These are phyloP conservation scores for Salvia miltiorrhiza DNA, from an alignment of 257 asterid genomes.

Conservation along the genomic window DNA sequence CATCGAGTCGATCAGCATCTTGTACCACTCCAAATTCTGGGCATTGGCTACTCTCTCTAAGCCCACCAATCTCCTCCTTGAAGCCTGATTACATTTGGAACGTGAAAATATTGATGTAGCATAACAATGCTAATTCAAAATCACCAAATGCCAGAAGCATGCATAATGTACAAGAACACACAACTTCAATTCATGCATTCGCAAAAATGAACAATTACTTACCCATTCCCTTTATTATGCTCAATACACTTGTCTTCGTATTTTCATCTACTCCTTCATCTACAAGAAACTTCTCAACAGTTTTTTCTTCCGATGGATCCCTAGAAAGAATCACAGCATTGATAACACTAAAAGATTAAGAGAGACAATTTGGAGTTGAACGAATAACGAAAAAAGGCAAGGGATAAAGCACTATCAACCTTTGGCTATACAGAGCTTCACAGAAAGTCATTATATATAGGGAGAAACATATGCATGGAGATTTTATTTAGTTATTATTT, in stretches of 20 bases:
- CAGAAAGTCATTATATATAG: not conserved
- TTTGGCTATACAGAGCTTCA: not conserved
- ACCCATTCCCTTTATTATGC: conserved; percentile 89
- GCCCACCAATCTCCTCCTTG: conserved; percentile 76
- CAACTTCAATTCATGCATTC: not conserved
- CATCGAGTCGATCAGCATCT: conserved; percentile 99
- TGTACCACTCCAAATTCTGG: conserved; percentile 89
- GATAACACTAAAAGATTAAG: conserved; percentile 5
- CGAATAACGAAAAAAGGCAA: not conserved
- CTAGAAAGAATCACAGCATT: conserved; percentile 37
- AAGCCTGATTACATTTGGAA: conserved; percentile 54
- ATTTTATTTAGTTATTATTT: too few species aligned
- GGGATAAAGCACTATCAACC: not conserved
- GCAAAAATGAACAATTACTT: conserved; percentile 13
- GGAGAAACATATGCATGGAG: not conserved
- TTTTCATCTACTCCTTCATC: conserved; percentile 61
- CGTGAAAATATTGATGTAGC: not conserved
- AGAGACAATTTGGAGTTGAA: conserved; percentile 1
- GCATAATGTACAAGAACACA: not conserved
- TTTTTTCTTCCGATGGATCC: conserved; percentile 73
- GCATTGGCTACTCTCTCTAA: conserved; percentile 25
- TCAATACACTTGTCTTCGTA: conserved; percentile 45
- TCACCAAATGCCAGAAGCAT: not conserved
- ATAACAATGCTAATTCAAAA: not conserved
- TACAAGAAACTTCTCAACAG: conserved; percentile 79